Percentiles rank a stretch among this genome's conserved stretches.
These are phyloP conservation scores for Dryadomyces quercivorus DNA, from an alignment of 2,329 filamentous ascomycete genomes.

Conservation along the genomic window DNA sequence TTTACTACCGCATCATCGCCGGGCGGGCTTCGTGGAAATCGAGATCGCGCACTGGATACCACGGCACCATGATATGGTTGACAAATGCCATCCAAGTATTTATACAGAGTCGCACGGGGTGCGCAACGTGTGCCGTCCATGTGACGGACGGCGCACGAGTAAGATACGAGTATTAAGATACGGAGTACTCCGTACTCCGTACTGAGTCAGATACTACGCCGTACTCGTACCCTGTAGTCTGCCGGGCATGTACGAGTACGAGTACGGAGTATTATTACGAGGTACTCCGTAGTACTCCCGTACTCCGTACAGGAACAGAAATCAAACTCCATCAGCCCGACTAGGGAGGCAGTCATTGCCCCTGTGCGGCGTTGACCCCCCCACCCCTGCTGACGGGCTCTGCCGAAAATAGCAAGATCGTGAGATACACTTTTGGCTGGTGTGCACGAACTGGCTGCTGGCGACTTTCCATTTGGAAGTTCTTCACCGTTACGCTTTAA, in stretches of 20 bases:
- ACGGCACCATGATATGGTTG: not conserved
- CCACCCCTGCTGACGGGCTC: constrained; percentile 1
- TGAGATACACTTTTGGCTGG: not conserved
- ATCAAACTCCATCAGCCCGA: not conserved
- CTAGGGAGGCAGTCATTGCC: not conserved
- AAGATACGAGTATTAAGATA: not conserved
- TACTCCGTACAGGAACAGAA: not conserved
- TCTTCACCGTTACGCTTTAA: too few relatives aligned
- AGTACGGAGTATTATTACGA: too few relatives aligned
- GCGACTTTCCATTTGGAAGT: not conserved
- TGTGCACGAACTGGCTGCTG: not conserved
- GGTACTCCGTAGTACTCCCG: too few relatives aligned
- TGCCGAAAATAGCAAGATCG: constrained; percentile 2
- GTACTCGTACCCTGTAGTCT: not conserved
- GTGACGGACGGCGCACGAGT: not conserved
- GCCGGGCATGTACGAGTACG: not conserved
- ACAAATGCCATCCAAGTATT: not conserved
- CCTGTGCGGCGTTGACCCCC: not conserved
- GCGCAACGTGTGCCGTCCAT: not conserved
- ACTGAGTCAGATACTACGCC: not conserved
- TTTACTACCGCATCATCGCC: not conserved
- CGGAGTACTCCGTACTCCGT: not conserved
- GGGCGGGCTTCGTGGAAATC: not conserved
- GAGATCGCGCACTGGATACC: not conserved
- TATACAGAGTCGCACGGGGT: not conserved